Evolutionary conservation across 805 yeast genomes (phyloP).

Genomic region (Teunomyces lycoperdinae): DNA sequence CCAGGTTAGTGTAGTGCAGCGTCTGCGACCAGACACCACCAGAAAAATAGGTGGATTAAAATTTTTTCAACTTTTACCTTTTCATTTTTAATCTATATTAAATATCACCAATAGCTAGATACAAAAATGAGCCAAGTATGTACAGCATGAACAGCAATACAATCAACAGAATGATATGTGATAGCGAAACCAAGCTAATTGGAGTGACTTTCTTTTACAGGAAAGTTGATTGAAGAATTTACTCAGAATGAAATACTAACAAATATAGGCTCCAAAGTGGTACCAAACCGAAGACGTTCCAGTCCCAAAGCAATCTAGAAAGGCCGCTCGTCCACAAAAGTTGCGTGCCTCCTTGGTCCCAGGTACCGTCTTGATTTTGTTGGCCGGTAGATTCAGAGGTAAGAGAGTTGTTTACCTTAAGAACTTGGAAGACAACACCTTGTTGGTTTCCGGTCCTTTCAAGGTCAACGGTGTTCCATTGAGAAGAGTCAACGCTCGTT

Average conservation of each 20-base stretch:
- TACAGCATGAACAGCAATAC: neutral
- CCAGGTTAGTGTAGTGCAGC: neutral
- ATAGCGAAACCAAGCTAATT: neutral
- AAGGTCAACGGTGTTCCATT: slow-evolving; percentile 99
- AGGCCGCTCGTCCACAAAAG: slow-evolving; percentile 89
- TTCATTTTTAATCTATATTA: slow-evolving; percentile 9
- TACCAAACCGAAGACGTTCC: slow-evolving; percentile 90
- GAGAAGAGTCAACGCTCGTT: slow-evolving; percentile 98
- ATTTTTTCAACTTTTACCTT: slow-evolving; percentile 7
- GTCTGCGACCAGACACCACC: slow-evolving; percentile 4
- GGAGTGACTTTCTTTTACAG: neutral
- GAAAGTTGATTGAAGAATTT: neutral
- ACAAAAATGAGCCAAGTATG: slow-evolving; percentile 18
- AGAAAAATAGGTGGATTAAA: slow-evolving; percentile 12
- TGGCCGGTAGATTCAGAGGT: slow-evolving; percentile 99
- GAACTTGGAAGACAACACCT: slow-evolving; percentile 95
- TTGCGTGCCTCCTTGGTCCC: slow-evolving; percentile 95
- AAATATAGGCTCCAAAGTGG: slow-evolving; percentile 76
- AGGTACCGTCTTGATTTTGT: slow-evolving; percentile 95
- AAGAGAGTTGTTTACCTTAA: slow-evolving; percentile 98
- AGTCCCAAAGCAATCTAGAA: slow-evolving; percentile 86
- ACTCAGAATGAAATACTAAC: slow-evolving; percentile 17
- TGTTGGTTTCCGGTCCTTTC: slow-evolving; percentile 98
- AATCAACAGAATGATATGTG: neutral
- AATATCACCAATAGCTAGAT: slow-evolving; percentile 17